Conservation (phyloP, 2,329 filamentous ascomycete genomes). For the Aspergillus luchuensis region DNA sequence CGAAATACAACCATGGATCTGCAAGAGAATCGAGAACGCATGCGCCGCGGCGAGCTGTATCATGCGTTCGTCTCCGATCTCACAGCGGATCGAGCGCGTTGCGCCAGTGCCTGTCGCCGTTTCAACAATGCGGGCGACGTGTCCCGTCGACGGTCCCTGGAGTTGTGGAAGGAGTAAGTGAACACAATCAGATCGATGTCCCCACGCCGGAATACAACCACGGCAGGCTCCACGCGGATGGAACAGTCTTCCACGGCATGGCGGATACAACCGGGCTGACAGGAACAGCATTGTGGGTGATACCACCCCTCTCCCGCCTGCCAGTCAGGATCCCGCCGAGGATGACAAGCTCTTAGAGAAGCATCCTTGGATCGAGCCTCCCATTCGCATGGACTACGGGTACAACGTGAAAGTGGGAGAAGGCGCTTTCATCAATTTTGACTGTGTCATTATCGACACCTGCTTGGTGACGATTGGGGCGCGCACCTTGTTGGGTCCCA, state of each 20-base stretch:
- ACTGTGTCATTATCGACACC: conserved; percentile 76
- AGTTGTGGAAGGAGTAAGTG: conserved; percentile 72
- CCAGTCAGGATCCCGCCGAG: conserved; percentile 57
- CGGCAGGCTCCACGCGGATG: neutral
- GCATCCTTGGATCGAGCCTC: conserved; percentile 69
- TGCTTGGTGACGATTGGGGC: conserved; percentile 73
- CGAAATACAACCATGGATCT: conserved; percentile 5
- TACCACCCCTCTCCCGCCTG: conserved; percentile 63
- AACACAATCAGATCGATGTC: neutral
- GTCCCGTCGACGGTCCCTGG: conserved; percentile 62
- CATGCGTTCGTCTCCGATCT: conserved; percentile 72
- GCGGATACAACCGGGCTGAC: conserved; percentile 4
- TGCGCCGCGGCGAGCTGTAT: conserved; percentile 71
- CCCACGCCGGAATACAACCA: neutral
- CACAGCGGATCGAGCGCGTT: conserved; percentile 63
- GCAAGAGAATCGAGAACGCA: conserved; percentile 43
- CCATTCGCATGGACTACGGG: conserved; percentile 75
- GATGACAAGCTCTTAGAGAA: conserved; percentile 67
- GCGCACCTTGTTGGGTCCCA: conserved; percentile 76
- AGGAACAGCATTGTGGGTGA: conserved; percentile 62
- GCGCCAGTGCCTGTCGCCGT: conserved; percentile 60
- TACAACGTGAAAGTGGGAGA: conserved; percentile 70
- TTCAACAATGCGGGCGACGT: conserved; percentile 67
- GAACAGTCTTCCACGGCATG: neutral
- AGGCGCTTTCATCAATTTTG: conserved; percentile 74